These are phyloP conservation scores for Aspergillus thermomutatus DNA, from an alignment of 2,329 filamentous ascomycete species.

Conservation along the genomic window DNA sequence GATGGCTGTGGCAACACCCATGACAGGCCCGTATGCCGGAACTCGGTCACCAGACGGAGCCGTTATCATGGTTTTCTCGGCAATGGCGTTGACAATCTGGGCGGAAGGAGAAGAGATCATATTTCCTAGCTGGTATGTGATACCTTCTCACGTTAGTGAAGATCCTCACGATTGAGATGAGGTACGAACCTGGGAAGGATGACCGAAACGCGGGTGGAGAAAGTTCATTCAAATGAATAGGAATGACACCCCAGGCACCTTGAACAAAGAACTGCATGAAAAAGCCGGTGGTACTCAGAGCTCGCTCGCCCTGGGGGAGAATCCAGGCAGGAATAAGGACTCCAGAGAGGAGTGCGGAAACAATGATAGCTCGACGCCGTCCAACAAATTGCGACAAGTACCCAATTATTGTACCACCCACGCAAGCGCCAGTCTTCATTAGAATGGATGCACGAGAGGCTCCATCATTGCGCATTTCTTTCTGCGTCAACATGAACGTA, in stretches of 20 bases:
- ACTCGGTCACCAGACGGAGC: conserved; percentile 54
- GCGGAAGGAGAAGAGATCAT: conserved; percentile 58
- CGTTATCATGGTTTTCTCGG: conserved; percentile 60
- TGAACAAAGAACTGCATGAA: conserved; percentile 64
- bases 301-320: conserved; percentile 46
- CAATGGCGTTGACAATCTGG: conserved; percentile 73
- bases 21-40: conserved; percentile 70
- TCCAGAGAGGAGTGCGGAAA: conserved; percentile 62
- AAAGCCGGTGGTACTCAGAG: conserved; percentile 32
- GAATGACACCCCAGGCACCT: conserved; percentile 67
- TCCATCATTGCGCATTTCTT: conserved; percentile 61
- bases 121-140: conserved; percentile 74
- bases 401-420: conserved; percentile 53
- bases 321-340: conserved; percentile 71
- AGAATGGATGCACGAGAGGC: conserved; percentile 74
- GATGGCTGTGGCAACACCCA: conserved; percentile 74
- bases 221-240: conserved; percentile 74
- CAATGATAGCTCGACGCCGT: conserved; percentile 55
- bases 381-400: conserved; percentile 74
- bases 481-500: conserved; percentile 72
- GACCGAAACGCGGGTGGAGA: conserved; percentile 70
- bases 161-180: neutral
- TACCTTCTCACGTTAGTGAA: conserved; percentile 29
- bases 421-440: conserved; percentile 74
- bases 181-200: conserved; percentile 53